Base-by-base conservation (phyloP, 257 asterid species). In the Paraleonurus japonicus region DNA sequence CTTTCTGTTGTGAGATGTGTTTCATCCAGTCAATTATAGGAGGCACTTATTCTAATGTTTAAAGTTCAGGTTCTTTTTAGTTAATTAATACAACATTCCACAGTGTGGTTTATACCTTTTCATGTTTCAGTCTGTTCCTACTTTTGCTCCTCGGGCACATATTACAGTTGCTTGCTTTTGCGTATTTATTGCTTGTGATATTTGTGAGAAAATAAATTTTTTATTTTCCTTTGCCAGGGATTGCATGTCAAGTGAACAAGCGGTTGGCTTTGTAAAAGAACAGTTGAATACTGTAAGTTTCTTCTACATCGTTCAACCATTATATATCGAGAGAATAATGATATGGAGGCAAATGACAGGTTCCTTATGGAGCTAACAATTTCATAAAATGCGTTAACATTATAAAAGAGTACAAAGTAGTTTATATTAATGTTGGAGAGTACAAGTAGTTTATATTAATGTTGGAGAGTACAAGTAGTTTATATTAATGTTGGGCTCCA, bases 181-280 rank as follows among this genome's bases (percentile, higher is more conserved):
- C 69, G 13, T 24, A 45, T 67, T 45, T 50, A 65, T 69, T 62
- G 53, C 66, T 54, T 7, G 15, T 9, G 12, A 12, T 70, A 50
- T 10, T 72, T 35, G 3, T 70, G 5, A 43, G 43, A 33, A 28
- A 50, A 28, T n/a, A 19, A 1, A 0, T 66, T 47, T 9, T 15
- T 20, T 74, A 16, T 69, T 55, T 54, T 64, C 27, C 61, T 75
- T 74, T 76, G 57, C 65, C 70, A 95, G 99, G 98, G 98, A 95
- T 77, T 95, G 99, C 84, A 78, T 95, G 96, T 80, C 99, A 72
- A 95, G 92, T 81, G 96, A 95, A 62, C 83, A 92, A 71, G 81
- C 88, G 9, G 90, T 95, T 78, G 99, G 87, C 72, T 89, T 85
- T 20, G 89, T 95, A 2, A 77, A 70, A 71, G 87, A 85, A 54